These are phyloP conservation scores for Aspergillus sp. DNA, from an alignment of 2,329 filamentous ascomycete species.

Conservation along the genomic window DNA sequence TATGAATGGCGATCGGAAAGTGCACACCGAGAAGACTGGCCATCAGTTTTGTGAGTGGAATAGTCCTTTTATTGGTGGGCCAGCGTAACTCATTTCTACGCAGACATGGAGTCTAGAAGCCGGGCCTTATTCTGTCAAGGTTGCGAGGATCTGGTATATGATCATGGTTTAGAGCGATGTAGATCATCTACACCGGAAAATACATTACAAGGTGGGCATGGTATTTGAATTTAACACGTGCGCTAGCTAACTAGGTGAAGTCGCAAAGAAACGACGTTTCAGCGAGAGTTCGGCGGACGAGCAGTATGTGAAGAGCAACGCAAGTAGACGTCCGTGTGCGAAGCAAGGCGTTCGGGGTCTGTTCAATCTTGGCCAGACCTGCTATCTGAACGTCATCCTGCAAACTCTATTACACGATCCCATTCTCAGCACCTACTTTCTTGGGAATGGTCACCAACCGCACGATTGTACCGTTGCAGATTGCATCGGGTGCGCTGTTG, in stretches of 20 bases:
- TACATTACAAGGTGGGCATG: conserved; percentile 20
- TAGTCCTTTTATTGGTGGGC: no score
- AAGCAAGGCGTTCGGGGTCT: conserved; percentile 87
- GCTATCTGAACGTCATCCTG: conserved; percentile 95
- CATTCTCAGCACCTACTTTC: conserved; percentile 84
- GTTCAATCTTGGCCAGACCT: conserved; percentile 97
- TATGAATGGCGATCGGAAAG: conserved; percentile 30
- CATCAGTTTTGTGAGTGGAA: conserved; percentile 42
- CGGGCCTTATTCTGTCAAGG: conserved; percentile 40
- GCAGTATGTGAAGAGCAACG: conserved; percentile 74
- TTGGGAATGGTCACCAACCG: conserved; percentile 83
- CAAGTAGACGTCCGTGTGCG: conserved; percentile 75
- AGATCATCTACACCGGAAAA: conserved; percentile 25
- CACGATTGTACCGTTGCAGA: conserved; percentile 64
- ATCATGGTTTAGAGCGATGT: conserved; percentile 39
- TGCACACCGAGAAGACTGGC: conserved; percentile 38
- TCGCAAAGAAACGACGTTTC: conserved; percentile 36
- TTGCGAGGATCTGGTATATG: conserved; percentile 45
- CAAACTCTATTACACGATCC: conserved; percentile 94
- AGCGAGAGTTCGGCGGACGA: conserved; percentile 61
- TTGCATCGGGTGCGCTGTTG: conserved; percentile 61
- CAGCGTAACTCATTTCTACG: conserved; percentile 7
- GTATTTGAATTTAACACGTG: not conserved
- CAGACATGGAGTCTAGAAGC: conserved; percentile 43
- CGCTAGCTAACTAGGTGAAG: conserved; percentile 12